phyloP scores from a whole-genome alignment of 2,329 filamentous ascomycete genomes.

The Penicillium sp. region DNA sequence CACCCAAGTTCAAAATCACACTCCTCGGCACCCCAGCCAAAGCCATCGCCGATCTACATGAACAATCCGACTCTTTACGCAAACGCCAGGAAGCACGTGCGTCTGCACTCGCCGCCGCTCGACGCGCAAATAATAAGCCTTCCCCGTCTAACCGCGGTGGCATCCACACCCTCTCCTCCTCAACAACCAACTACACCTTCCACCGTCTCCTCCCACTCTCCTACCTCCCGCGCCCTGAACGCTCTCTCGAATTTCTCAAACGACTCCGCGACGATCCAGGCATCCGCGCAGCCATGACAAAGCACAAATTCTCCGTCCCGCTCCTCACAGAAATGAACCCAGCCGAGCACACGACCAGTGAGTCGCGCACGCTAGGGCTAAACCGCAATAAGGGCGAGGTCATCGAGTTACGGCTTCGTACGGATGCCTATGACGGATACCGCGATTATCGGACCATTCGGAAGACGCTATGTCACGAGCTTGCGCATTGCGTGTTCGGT shows the following conservation, averaged over 20 bases:
- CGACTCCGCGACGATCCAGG: slow-evolving; percentile 82
- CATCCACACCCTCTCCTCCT: slow-evolving; percentile 39
- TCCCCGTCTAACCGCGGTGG: slow-evolving; percentile 25
- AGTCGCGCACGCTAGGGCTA: slow-evolving; percentile 81
- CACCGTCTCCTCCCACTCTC: slow-evolving; percentile 74
- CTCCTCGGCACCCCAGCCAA: slow-evolving; percentile 52
- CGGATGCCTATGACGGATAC: slow-evolving; percentile 92
- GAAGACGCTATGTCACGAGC: slow-evolving; percentile 91
- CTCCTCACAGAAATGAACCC: slow-evolving; percentile 97
- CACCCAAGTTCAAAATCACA: slow-evolving; percentile 53
- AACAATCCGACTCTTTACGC: slow-evolving; percentile 38
- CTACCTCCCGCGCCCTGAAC: slow-evolving; percentile 76
- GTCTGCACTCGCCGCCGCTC: slow-evolving; percentile 32
- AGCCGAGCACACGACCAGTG: slow-evolving; percentile 77
- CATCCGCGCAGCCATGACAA: slow-evolving; percentile 81
- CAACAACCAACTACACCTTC: slow-evolving; percentile 81
- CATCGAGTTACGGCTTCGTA: slow-evolving; percentile 88
- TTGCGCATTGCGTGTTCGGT: slow-evolving; percentile 87
- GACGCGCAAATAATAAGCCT: slow-evolving; percentile 20
- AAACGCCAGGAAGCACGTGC: slow-evolving; percentile 40
- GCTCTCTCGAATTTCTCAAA: slow-evolving; percentile 73
- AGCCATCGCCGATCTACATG: slow-evolving; percentile 52
- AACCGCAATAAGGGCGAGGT: slow-evolving; percentile 89
- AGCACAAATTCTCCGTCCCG: slow-evolving; percentile 82
- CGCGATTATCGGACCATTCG: slow-evolving; percentile 90